Base-by-base conservation (phyloP, 2,329 filamentous ascomycete genomes). In the Graphium sp. region DNA sequence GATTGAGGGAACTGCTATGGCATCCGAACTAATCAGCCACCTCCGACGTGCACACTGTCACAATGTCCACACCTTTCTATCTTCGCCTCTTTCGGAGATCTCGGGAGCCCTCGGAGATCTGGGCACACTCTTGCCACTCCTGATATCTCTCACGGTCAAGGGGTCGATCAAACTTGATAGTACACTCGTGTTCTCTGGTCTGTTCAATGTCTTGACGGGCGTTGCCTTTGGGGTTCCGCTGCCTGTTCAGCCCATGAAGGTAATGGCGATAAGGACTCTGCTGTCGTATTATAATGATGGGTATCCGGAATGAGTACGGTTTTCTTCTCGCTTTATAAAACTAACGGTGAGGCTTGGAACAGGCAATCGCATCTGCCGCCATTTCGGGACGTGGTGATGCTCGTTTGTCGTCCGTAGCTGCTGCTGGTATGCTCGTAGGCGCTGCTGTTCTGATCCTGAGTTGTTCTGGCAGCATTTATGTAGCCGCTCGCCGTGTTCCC, bases 361-460 rank as follows among this genome's bases (percentile, higher is more conserved):
- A 72, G 62, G 85, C 87, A 21, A 91, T 95, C 35, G 85, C 85
- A 5, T 81, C 85, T 1, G 79, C 91, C 1, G 82, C 84, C n/a
- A 81, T 94, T 37, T 69, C 68, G 1, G 60, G 74, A 12, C 66
- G 68, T 26, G 67, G 83, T 18, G 43, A 53, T 29, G 36, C 46
- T 6, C 10, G n/a, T 7, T 20, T 26, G 9, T 23, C 28, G 6
- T 43, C 47, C 20, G 70, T 82, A n/a, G 77, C 80, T 1, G 83
- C 84, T 2, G 87, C 87, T 2, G 66, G 87, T 21, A 49, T 57
- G 36, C 78, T 82, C 33, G 84, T 93, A 19, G 74, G 74, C 2
- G 56, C 56, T 6, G 66, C 76, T 14, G 75, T 94, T 7, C 62
- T 87, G 7, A 6, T 91, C 1, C 72, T 94, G 46, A 85, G 78